A percentile compares a stretch with the other conserved stretches of the same genome.
Evolutionary conservation across 2,329 filamentous ascomycete genomes (phyloP).

Genomic region (Cladosporium velox): DNA sequence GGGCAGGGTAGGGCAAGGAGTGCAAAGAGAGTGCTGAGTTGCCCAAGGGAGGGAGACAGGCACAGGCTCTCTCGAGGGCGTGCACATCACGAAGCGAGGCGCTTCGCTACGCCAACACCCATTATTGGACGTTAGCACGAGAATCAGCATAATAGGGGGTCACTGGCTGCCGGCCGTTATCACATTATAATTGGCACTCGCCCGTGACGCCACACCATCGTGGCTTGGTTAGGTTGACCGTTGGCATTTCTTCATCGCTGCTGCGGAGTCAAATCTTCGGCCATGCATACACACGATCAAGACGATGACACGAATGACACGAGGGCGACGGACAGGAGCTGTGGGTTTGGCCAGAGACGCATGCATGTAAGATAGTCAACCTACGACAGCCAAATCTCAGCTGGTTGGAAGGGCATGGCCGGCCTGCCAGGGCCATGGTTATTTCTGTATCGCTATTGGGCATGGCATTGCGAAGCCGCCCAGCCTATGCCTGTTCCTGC

Average conservation of each 20-base stretch:
- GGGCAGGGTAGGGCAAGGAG: neutral
- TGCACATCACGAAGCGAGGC: conserved; percentile 10
- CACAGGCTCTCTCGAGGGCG: neutral
- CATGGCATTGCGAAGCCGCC: neutral
- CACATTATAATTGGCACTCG: conserved; percentile 1
- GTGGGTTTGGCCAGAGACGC: conserved; percentile 1
- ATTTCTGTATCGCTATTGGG: neutral
- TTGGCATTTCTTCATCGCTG: conserved; percentile 16
- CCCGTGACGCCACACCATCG: conserved; percentile 1
- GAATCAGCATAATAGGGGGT: conserved; percentile 7
- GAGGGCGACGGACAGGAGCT: neutral
- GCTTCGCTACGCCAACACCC: conserved; percentile 11
- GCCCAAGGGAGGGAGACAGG: neutral
- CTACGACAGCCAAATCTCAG: neutral
- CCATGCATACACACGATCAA: neutral
- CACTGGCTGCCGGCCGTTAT: conserved; percentile 11
- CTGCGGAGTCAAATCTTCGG: neutral
- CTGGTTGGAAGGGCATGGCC: neutral
- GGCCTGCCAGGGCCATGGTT: neutral
- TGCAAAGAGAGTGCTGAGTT: neutral
- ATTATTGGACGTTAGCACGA: neutral
- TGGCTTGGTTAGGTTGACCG: conserved; percentile 11
- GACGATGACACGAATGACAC: neutral
- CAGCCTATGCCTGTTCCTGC: conserved; percentile 8
- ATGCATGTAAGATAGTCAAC: neutral